Evolutionary conservation across 768 basidiomycete genomes (phyloP), one percentile per base, ranked within the genome.

Genomic region (Lactarius pseudohatsudake): DNA sequence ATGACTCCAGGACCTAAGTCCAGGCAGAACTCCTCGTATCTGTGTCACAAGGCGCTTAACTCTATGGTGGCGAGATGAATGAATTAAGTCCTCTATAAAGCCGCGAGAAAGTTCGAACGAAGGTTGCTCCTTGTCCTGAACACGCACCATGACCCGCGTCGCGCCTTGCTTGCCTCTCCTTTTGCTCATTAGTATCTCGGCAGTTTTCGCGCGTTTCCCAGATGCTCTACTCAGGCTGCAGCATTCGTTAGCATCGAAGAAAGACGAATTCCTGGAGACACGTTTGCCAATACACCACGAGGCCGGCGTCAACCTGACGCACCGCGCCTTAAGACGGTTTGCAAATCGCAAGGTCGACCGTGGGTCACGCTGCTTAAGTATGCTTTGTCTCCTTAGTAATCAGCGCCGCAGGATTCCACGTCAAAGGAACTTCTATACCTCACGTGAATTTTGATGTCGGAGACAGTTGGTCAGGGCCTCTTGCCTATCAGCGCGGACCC

Each of bases 401-500:
- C 36, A 40, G 22, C 26, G 13, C 7, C 18, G 0, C 65, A 70
- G 69, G 28, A 5, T 70, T 69, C 32, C 26, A 43, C 5, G 69
- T 70, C 41, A 45, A 69, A 20, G 69, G 69, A 26, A 55, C 4
- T 16, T 57, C 34, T 2, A 61, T 70, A 40, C 69, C 69, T 3
- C 36, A 62, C 57, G 67, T 70, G 6, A 54, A 70, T 61, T 70
- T 70, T 26, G 67, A 70, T 36, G 64, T 59, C 10, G 69, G 69
- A 5, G 64, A 69, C 32, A 70, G 69, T 32, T 70, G 64, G 63
- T 62, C 69, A 10, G 69, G 69, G 69, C 41, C 64, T 70, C 26
- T 28, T 70, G 22, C 69, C 69, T 13, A 69, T 70, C 11, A 70
- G 69, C 45, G 64, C 62, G 3, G 16, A 65, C 15, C 57, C 22